Percentiles rank a stretch among this genome's conserved stretches.
These are phyloP conservation scores for Erucastrum elatum DNA, from an alignment of 345 rosid genomes.

Conservation along the genomic window DNA sequence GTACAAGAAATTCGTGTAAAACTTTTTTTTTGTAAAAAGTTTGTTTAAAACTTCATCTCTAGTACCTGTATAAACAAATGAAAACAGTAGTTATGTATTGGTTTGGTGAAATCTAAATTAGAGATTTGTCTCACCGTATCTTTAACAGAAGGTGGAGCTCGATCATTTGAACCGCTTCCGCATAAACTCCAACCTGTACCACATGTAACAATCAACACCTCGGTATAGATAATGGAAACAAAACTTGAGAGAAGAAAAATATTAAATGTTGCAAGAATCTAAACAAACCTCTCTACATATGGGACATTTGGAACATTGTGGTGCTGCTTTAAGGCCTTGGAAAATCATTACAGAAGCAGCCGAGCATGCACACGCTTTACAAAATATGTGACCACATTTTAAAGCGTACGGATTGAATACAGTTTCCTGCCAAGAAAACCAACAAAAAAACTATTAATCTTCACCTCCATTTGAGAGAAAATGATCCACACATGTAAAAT, in stretches of 20 bases:
- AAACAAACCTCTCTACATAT: conserved; percentile 85
- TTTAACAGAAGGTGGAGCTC: conserved; percentile 72
- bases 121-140: conserved; percentile 48
- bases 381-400: conserved; percentile 89
- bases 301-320: conserved; percentile 68
- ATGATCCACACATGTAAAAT: not conserved
- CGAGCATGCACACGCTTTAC: conserved; percentile 86
- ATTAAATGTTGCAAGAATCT: conserved; percentile 14
- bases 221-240: not conserved
- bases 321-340: conserved; percentile 72
- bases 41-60: too few relatives aligned
- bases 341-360: conserved; percentile 76
- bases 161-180: conserved; percentile 69
- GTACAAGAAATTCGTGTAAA: not conserved
- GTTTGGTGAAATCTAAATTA: conserved; percentile 1
- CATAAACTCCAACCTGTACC: conserved; percentile 70
- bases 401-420: conserved; percentile 87
- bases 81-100: not conserved
- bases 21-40: not conserved
- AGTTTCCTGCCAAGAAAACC: conserved; percentile 52
- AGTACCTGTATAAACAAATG: too few relatives aligned
- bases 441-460: conserved; percentile 1
- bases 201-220: conserved; percentile 1
- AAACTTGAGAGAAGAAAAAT: not conserved
- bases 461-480: not conserved